Evolutionary conservation across 768 basidiomycete genomes (phyloP).

Genomic region (Suillus ampliporus): DNA sequence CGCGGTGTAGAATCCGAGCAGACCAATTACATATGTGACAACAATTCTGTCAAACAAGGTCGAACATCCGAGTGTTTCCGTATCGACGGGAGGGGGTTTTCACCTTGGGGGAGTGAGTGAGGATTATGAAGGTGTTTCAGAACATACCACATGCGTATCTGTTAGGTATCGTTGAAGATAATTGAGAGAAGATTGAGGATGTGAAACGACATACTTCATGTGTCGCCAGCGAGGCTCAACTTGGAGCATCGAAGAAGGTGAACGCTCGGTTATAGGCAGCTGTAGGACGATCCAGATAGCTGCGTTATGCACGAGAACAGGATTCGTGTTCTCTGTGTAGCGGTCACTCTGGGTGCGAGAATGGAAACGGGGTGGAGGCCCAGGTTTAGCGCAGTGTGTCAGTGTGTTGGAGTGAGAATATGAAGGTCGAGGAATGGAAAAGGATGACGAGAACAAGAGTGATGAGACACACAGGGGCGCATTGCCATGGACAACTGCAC

Average conservation of each 20-base stretch:
- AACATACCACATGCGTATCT: constrained; percentile 50
- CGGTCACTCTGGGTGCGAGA: constrained; percentile 64
- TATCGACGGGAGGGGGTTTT: constrained; percentile 40
- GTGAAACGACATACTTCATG: constrained; percentile 27
- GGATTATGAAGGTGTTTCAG: neutral
- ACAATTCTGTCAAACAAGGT: too few species aligned
- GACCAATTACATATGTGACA: too few species aligned
- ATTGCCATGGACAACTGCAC: too few species aligned
- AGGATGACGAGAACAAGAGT: neutral
- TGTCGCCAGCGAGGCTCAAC: constrained; percentile 49
- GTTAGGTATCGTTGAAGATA: neutral
- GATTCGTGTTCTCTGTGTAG: constrained; percentile 62
- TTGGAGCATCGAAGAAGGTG: constrained; percentile 50
- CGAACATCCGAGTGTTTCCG: too few species aligned
- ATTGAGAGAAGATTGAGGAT: neutral
- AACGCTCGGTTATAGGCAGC: constrained; percentile 50
- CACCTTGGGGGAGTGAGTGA: constrained; percentile 22
- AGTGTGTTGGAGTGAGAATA: neutral
- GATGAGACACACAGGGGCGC: neutral
- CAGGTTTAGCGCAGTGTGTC: constrained; percentile 46
- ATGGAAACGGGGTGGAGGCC: constrained; percentile 52
- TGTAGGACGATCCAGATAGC: constrained; percentile 75
- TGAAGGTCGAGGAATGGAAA: neutral
- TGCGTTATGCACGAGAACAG: constrained; percentile 73
- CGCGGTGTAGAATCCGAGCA: too few species aligned